phyloP scores from a whole-genome alignment of 805 yeast genomes.

The Teunomyces lycoperdinae region DNA sequence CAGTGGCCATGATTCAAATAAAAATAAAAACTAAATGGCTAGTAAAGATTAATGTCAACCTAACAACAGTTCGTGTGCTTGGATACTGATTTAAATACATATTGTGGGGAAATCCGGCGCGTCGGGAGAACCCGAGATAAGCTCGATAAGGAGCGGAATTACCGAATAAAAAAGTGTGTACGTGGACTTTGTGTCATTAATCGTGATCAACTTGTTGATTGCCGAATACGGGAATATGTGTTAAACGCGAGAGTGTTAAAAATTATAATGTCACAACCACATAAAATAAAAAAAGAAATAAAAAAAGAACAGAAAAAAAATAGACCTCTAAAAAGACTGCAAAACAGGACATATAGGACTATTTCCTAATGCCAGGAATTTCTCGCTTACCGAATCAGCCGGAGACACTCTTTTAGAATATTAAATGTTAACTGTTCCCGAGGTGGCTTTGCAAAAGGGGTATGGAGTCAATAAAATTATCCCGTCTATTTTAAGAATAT shows the following conservation, averaged over 20 bases:
- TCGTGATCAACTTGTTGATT: not conserved
- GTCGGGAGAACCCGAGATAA: not conserved
- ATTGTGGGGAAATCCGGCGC: not conserved
- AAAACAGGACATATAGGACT: too few species aligned
- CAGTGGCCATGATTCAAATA: slow-evolving; percentile 12
- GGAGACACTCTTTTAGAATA: too few species aligned
- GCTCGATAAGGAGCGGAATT: not conserved
- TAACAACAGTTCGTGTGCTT: too few species aligned
- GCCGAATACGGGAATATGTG: not conserved
- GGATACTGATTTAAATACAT: not conserved
- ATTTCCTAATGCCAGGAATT: too few species aligned
- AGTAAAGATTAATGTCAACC: not conserved
- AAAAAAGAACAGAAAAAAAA: too few species aligned
- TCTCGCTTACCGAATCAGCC: too few species aligned
- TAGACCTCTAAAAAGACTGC: too few species aligned
- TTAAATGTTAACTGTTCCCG: not conserved
- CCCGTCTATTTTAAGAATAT: not conserved
- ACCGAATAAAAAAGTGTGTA: not conserved
- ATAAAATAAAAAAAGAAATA: too few species aligned
- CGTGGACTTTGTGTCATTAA: too few species aligned
- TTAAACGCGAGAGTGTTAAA: too few species aligned
- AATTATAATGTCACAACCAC: too few species aligned
- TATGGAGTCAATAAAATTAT: not conserved
- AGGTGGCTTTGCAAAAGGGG: not conserved
- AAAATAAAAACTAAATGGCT: not conserved